These are phyloP conservation scores for Eucalyptus melliodora DNA, from an alignment of 345 rosid species.

Conservation along the genomic window DNA sequence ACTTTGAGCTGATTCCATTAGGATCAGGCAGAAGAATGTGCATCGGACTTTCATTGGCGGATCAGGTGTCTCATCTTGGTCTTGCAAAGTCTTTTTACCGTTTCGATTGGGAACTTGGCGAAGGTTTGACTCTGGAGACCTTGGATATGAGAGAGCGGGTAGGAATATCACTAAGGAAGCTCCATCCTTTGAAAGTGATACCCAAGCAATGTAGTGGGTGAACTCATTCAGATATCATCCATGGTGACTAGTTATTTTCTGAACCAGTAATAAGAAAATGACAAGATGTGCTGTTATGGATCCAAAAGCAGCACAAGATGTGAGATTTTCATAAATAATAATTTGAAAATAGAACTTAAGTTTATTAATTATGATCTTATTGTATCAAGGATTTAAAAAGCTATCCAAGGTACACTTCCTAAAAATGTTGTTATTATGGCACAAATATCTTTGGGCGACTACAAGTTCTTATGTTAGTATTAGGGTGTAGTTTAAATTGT, in stretches of 20 bases:
- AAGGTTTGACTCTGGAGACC: neutral
- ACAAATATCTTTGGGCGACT: neutral
- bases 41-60: neutral
- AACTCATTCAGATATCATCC: neutral
- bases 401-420: neutral
- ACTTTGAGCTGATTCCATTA: neutral
- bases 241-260: neutral
- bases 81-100: neutral
- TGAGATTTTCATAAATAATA: neutral
- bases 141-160: neutral
- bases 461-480: neutral
- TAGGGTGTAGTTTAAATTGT: neutral
- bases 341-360: neutral
- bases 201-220: neutral
- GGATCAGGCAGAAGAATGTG: neutral
- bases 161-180: neutral
- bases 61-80: neutral
- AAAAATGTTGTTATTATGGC: neutral
- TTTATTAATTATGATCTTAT: neutral
- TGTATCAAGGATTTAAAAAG: neutral
- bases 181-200: neutral
- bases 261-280: neutral
- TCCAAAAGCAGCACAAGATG: neutral
- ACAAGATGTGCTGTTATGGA: neutral
- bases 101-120: neutral